A percentile compares a stretch with the other conserved stretches of the same genome.
These are phyloP conservation scores for Cordia subcordata DNA, from an alignment of 257 asterid species.

Conservation along the genomic window DNA sequence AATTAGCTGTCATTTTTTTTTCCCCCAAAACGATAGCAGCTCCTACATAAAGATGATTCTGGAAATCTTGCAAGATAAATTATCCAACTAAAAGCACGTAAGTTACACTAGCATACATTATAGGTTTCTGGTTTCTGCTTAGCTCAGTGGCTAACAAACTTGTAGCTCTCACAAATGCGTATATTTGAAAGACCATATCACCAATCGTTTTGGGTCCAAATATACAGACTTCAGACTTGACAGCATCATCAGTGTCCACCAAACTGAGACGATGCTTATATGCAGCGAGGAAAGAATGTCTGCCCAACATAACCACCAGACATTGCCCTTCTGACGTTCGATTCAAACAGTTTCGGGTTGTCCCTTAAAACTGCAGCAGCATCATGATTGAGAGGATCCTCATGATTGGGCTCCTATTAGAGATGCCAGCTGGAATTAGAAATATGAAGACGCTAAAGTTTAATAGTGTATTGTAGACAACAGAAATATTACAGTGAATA, in stretches of 20 bases:
- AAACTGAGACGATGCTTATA: conserved; percentile 23
- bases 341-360: conserved; percentile 78
- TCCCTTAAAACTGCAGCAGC: conserved; percentile 92
- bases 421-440: conserved; percentile 14
- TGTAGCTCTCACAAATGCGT: conserved; percentile 6
- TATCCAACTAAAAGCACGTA: conserved; percentile 2
- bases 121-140: conserved; percentile 32
- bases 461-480: not conserved
- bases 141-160: conserved; percentile 14
- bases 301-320: conserved; percentile 89
- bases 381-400: conserved; percentile 94
- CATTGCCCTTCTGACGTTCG: conserved; percentile 90
- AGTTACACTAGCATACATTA: conserved; percentile 24
- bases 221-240: conserved; percentile 30
- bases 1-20: no score
- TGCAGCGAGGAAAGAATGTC: conserved; percentile 72
- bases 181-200: conserved; percentile 23
- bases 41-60: no score
- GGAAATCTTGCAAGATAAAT: no score
- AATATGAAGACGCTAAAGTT: not conserved
- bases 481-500: conserved; percentile 67
- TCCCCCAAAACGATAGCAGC: no score
- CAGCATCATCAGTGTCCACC: conserved; percentile 20
- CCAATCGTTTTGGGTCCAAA: conserved; percentile 24
- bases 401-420: conserved; percentile 88